These are phyloP conservation scores for Ustanciosporium gigantosporum DNA, from an alignment of 1,284 basidiomycete genomes.

Conservation along the genomic window DNA sequence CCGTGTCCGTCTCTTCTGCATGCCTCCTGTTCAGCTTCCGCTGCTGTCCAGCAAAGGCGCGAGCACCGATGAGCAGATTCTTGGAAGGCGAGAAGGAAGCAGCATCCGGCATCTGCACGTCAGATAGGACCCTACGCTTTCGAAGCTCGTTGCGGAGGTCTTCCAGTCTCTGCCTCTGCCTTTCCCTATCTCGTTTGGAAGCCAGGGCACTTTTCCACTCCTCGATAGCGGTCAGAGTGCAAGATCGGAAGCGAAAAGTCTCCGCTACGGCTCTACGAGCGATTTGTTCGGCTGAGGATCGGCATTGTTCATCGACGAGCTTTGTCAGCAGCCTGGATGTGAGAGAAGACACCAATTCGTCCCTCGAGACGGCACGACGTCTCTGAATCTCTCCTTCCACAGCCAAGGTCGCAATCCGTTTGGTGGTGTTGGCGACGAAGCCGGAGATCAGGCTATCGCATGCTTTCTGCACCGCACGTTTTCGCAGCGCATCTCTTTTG, in stretches of 20 bases:
- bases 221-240: conserved; percentile 5
- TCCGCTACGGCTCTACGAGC: conserved; percentile 13
- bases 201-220: conserved; percentile 8
- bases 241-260: conserved; percentile 7
- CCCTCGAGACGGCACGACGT: background rate
- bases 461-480: background rate
- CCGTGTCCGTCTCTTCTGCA: no score
- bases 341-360: background rate
- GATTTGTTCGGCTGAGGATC: conserved; percentile 3
- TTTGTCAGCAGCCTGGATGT: conserved; percentile 9
- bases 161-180: background rate
- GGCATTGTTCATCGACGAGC: conserved; percentile 7
- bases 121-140: background rate
- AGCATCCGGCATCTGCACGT: no score
- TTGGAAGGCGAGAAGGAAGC: no score
- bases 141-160: background rate
- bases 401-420: background rate
- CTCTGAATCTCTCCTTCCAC: background rate
- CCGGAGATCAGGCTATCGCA: background rate
- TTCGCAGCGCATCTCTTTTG: background rate
- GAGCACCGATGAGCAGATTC: no score
- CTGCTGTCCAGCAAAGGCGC: no score
- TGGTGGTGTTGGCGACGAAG: background rate
- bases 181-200: background rate
- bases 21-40: no score